A percentile compares a stretch with the other conserved stretches of the same genome.
Evolutionary conservation across 352 stramenopile genomes (phyloP).

Genomic region (Phytopythium aichiense): DNA sequence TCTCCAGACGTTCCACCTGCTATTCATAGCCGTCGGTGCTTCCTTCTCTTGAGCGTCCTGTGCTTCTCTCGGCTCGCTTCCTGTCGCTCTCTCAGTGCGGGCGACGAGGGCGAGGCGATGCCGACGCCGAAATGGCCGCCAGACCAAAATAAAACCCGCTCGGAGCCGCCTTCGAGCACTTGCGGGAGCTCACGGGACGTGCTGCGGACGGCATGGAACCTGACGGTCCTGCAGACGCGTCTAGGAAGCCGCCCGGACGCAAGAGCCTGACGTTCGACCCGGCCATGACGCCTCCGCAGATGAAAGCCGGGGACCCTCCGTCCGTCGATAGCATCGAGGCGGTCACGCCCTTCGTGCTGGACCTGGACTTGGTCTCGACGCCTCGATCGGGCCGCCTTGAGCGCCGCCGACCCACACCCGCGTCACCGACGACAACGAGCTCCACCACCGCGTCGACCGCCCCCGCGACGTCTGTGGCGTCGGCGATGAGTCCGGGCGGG

Average conservation of each 20-base stretch:
- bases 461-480: neutral
- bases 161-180: neutral
- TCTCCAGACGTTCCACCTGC: too few species aligned
- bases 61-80: too few species aligned
- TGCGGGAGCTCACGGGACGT: neutral
- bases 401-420: neutral
- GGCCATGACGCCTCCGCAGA: neutral
- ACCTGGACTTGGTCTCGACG: conserved; percentile 2
- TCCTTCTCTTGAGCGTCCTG: too few species aligned
- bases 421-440: neutral
- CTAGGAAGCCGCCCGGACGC: neutral
- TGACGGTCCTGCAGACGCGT: neutral
- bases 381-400: neutral
- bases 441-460: neutral
- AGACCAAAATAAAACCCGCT: neutral
- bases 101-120: too few species aligned
- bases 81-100: too few species aligned
- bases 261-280: conserved; percentile 2
- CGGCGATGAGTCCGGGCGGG: neutral
- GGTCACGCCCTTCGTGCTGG: neutral
- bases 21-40: too few species aligned
- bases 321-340: neutral
- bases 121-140: neutral
- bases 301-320: neutral
- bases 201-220: neutral